Evolutionary conservation across 1,284 basidiomycete genomes (phyloP).

Genomic region (Puccinia coronata): DNA sequence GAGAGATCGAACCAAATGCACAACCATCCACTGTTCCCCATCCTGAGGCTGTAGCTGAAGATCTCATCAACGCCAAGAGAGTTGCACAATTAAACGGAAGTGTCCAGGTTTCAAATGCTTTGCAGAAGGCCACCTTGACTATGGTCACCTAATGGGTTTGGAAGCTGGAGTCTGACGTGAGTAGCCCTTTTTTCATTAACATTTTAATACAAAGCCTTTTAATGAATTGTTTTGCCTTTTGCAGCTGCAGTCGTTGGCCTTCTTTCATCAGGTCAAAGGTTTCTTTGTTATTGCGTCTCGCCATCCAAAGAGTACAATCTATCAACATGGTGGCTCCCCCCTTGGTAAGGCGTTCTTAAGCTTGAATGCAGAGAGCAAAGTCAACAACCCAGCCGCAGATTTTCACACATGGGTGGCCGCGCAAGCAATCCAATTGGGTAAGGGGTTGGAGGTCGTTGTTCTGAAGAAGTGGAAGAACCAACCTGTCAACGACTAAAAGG

Average conservation of each 20-base stretch:
- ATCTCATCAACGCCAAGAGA: not conserved
- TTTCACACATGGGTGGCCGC: conserved; percentile 4
- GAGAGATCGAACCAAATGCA: not conserved
- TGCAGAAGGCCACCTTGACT: not conserved
- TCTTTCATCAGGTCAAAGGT: not conserved
- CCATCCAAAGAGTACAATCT: not conserved
- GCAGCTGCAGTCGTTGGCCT: not conserved
- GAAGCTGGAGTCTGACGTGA: not conserved
- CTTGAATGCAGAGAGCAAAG: not conserved
- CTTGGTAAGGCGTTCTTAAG: not conserved
- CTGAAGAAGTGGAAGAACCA: not conserved
- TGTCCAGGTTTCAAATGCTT: not conserved
- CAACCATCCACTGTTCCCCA: not conserved
- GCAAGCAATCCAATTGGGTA: not conserved
- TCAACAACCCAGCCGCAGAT: not conserved
- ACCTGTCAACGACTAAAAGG: no score
- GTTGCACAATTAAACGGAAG: not conserved
- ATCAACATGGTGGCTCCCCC: not conserved
- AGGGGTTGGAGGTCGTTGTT: not conserved
- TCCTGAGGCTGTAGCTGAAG: not conserved
- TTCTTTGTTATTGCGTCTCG: not conserved
- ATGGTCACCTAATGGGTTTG: not conserved
- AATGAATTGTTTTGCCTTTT: no score
- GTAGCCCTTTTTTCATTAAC: no score
- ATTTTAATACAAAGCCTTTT: no score